phyloP scores from a whole-genome alignment of 225 moss, liverwort and hornwort genomes.

The Sphagnum contortum region DNA sequence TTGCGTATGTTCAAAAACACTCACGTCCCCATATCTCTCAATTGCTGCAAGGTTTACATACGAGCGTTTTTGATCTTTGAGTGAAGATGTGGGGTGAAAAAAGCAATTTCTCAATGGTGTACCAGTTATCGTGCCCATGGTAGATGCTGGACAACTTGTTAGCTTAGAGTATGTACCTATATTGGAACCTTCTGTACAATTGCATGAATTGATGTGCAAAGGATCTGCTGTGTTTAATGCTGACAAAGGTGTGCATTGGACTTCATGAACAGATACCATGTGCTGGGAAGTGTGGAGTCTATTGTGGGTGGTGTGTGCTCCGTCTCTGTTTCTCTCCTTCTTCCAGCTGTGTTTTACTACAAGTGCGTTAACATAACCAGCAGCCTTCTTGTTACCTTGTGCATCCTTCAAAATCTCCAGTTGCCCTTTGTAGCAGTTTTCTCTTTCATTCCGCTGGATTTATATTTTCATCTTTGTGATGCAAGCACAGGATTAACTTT shows the following conservation, averaged over 20 bases:
- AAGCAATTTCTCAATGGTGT: too few relatives aligned
- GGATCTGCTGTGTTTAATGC: neutral
- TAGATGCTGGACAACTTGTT: too few relatives aligned
- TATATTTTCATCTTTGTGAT: neutral
- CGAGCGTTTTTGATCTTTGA: neutral
- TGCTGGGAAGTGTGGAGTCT: conserved; percentile 75
- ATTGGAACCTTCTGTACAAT: neutral
- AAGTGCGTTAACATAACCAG: conserved; percentile 24
- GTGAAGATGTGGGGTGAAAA: too few relatives aligned
- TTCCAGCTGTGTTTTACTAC: conserved; percentile 80
- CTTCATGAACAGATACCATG: conserved; percentile 47
- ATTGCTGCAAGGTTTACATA: too few relatives aligned
- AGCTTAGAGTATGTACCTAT: too few relatives aligned
- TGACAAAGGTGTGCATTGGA: neutral
- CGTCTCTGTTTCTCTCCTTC: conserved; percentile 66
- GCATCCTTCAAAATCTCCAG: neutral
- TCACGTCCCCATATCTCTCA: neutral
- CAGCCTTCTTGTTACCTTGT: neutral
- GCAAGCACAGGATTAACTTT: too few relatives aligned
- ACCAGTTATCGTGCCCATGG: too few relatives aligned
- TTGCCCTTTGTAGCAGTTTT: neutral
- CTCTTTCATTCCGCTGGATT: neutral
- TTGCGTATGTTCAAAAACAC: conserved; percentile 30
- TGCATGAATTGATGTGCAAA: neutral
- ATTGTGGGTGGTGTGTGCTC: conserved; percentile 85